These are phyloP conservation scores for Melampsora americana DNA, from an alignment of 1,284 basidiomycete genomes.

Conservation along the genomic window DNA sequence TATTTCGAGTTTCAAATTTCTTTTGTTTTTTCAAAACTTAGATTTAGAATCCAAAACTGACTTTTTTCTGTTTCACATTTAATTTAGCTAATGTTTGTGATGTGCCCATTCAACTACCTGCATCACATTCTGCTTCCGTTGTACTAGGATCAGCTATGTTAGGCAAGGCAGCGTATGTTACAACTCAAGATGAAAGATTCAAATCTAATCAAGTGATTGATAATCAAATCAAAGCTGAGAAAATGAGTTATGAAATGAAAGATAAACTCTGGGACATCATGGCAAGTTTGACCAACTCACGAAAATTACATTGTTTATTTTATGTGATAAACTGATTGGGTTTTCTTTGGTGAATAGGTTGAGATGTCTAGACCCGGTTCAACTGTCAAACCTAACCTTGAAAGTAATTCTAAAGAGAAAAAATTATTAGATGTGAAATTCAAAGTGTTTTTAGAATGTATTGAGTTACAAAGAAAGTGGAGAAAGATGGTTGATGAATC, in stretches of 20 bases:
- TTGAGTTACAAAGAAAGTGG: conserved; percentile 83
- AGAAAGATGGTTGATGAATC: conserved; percentile 52
- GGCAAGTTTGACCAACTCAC: conserved; percentile 59
- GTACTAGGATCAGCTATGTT: conserved; percentile 91
- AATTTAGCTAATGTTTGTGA: conserved; percentile 77
- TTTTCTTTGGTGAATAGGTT: conserved; percentile 58
- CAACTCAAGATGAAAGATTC: conserved; percentile 53
- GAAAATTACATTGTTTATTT: not conserved
- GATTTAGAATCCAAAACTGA: conserved; percentile 58
- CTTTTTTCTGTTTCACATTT: not conserved
- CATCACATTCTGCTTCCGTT: conserved; percentile 72
- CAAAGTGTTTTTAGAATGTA: conserved; percentile 82
- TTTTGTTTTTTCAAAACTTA: conserved; percentile 10
- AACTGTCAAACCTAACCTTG: conserved; percentile 67
- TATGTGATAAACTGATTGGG: not conserved
- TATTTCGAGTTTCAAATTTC: not conserved
- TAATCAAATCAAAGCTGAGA: conserved; percentile 57
- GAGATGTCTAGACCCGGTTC: conserved; percentile 86
- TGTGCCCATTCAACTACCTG: conserved; percentile 78
- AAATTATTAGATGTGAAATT: conserved; percentile 85
- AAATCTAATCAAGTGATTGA: conserved; percentile 49
- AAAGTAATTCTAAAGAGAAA: conserved; percentile 61
- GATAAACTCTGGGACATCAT: conserved; percentile 85
- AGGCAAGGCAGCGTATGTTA: conserved; percentile 77
- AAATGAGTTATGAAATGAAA: conserved; percentile 62